Conservation (phyloP, 345 rosid genomes). For the Anacardium occidentale region DNA sequence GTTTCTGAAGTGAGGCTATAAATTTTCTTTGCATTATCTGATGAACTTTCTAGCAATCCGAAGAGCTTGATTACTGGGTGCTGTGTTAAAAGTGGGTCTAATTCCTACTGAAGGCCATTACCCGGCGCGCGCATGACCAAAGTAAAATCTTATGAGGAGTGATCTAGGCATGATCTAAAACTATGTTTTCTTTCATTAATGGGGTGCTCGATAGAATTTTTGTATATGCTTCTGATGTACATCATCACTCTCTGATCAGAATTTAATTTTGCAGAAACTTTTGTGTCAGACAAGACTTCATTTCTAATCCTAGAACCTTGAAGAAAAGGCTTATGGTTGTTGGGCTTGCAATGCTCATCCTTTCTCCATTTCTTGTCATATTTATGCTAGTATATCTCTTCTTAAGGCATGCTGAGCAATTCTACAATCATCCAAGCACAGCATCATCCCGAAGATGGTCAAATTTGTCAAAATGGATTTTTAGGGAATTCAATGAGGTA, state of each 20-base stretch:
- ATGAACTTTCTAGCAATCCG: not conserved
- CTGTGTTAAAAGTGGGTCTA: not conserved
- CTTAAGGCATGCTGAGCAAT: slow-evolving; percentile 95
- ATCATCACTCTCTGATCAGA: slow-evolving; percentile 34
- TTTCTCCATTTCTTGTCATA: slow-evolving; percentile 93
- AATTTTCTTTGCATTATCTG: not conserved
- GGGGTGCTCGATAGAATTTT: slow-evolving; percentile 12
- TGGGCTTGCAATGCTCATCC: slow-evolving; percentile 84
- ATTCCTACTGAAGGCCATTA: not conserved
- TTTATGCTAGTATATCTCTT: slow-evolving; percentile 95
- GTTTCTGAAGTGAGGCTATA: not conserved
- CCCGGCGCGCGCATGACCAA: not conserved
- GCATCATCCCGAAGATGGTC: slow-evolving; percentile 99
- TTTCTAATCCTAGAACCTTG: slow-evolving; percentile 72
- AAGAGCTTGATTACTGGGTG: not conserved
- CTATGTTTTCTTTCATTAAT: not conserved
- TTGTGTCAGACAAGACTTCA: slow-evolving; percentile 81
- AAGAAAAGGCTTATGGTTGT: slow-evolving; percentile 84
- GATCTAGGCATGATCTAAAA: not conserved
- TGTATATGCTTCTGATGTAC: not conserved
- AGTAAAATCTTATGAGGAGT: not conserved
- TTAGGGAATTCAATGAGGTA: slow-evolving; percentile 98
- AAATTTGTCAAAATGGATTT: slow-evolving; percentile 92
- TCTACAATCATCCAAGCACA: slow-evolving; percentile 94
- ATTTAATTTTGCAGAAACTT: slow-evolving; percentile 67